phyloP scores from a whole-genome alignment of 768 basidiomycete genomes.

The Agaricus sinodeliciosus region DNA sequence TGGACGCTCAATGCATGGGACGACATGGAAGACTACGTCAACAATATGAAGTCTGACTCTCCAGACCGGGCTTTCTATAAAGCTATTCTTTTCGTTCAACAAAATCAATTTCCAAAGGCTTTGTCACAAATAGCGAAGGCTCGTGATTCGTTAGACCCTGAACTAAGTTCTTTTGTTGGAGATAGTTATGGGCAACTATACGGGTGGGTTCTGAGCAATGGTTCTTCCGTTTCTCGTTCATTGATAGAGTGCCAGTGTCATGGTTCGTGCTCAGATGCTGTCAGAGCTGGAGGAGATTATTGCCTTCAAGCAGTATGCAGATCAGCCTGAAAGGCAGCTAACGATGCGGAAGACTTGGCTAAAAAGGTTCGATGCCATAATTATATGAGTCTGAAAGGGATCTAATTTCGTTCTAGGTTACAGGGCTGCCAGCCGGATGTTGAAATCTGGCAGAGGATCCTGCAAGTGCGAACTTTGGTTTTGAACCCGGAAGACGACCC shows the following conservation, averaged over 20 bases:
- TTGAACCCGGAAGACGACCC: slow-evolving; percentile 91
- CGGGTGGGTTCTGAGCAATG: slow-evolving; percentile 49
- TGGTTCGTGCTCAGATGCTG: slow-evolving; percentile 97
- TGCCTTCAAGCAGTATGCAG: slow-evolving; percentile 86
- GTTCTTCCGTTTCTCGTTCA: neutral
- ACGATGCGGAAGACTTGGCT: slow-evolving; percentile 96
- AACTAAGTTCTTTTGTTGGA: slow-evolving; percentile 85
- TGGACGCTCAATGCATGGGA: slow-evolving; percentile 99
- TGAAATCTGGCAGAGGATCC: slow-evolving; percentile 96
- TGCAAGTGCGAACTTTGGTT: slow-evolving; percentile 93
- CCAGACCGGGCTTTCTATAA: slow-evolving; percentile 94
- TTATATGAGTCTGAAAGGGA: neutral
- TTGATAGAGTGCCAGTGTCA: slow-evolving; percentile 48
- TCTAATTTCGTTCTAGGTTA: slow-evolving; percentile 39
- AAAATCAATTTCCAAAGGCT: slow-evolving; percentile 93
- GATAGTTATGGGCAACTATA: slow-evolving; percentile 98
- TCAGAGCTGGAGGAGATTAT: slow-evolving; percentile 98
- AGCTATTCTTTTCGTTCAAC: slow-evolving; percentile 92
- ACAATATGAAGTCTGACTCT: slow-evolving; percentile 87
- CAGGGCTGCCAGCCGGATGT: slow-evolving; percentile 97
- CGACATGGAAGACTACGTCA: slow-evolving; percentile 95
- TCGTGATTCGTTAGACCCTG: slow-evolving; percentile 85
- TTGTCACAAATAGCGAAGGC: slow-evolving; percentile 86
- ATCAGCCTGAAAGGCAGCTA: slow-evolving; percentile 88
- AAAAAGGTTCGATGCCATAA: slow-evolving; percentile 57